Percentiles rank a stretch among this genome's conserved stretches.
Evolutionary conservation across 192 early-diverging fungal species (phyloP).

Genomic region (Coemansia sp.): DNA sequence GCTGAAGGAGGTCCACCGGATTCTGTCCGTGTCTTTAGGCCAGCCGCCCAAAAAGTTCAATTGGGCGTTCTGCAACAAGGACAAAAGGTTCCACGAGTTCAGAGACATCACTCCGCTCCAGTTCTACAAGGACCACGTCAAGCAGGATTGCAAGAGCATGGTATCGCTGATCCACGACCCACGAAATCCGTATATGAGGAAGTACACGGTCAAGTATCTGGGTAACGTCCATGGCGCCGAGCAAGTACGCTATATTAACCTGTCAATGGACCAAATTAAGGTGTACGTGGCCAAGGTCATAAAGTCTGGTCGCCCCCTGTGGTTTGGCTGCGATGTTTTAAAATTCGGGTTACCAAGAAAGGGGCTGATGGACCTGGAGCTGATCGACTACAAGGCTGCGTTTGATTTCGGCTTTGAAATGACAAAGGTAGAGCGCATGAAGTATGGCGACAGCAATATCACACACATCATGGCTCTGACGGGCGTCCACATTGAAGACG

Average conservation of each 20-base stretch:
- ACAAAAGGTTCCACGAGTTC: conserved; percentile 65
- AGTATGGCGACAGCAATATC: conserved; percentile 74
- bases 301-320: conserved; percentile 66
- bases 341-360: conserved; percentile 59
- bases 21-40: conserved; percentile 71
- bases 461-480: conserved; percentile 84
- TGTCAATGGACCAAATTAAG: conserved; percentile 61
- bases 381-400: conserved; percentile 67
- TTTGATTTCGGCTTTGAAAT: conserved; percentile 64
- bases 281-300: conserved; percentile 61
- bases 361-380: conserved; percentile 65
- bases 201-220: conserved; percentile 74
- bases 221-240: conserved; percentile 72
- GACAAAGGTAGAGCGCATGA: conserved; percentile 69
- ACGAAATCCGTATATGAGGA: conserved; percentile 62
- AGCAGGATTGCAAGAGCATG: conserved; percentile 59
- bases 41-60: conserved; percentile 68
- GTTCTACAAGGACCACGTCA: conserved; percentile 66
- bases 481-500: conserved; percentile 70
- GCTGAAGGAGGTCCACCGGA: conserved; percentile 70
- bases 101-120: conserved; percentile 61
- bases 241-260: conserved; percentile 72
- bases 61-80: conserved; percentile 72
- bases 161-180: conserved; percentile 77
- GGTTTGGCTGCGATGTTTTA: conserved; percentile 80